Evolutionary conservation across 192 early-diverging fungal species (phyloP).

Genomic region (Podila minutissima): DNA sequence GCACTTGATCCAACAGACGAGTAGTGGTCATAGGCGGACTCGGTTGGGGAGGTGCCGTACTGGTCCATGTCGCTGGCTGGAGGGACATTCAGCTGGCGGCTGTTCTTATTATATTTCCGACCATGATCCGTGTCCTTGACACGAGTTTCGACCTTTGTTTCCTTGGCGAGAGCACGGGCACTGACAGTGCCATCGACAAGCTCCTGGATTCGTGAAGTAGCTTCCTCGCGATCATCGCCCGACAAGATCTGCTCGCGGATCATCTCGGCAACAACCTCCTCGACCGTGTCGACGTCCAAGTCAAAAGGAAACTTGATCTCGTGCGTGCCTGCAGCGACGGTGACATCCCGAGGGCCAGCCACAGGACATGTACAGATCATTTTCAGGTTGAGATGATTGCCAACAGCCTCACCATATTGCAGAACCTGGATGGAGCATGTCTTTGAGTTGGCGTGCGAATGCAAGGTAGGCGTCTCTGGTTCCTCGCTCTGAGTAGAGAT

Average conservation of each 20-base stretch:
- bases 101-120: conserved; percentile 1
- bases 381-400: conserved; percentile 41
- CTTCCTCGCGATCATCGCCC: conserved; percentile 40
- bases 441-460: conserved; percentile 57
- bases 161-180: conserved; percentile 8
- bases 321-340: conserved; percentile 50
- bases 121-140: conserved; percentile 4
- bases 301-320: conserved; percentile 79
- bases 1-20: conserved; percentile 40
- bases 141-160: neutral
- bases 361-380: conserved; percentile 52
- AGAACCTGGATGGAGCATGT: conserved; percentile 60
- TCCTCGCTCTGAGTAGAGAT: neutral
- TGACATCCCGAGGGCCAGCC: conserved; percentile 49
- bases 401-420: conserved; percentile 60
- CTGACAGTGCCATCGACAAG: conserved; percentile 28
- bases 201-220: conserved; percentile 46
- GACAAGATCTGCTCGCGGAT: conserved; percentile 55
- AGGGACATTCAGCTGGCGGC: conserved; percentile 31
- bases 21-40: conserved; percentile 37
- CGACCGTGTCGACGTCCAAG: conserved; percentile 73
- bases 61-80: conserved; percentile 34
- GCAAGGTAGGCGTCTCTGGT: conserved; percentile 56
- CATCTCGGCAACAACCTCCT: conserved; percentile 77
- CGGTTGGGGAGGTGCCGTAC: conserved; percentile 40